A percentile compares a stretch with the other conserved stretches of the same genome.
Conservation (phyloP, 495 filamentous ascomycete genomes). For the Tetracladium setigerum region DNA sequence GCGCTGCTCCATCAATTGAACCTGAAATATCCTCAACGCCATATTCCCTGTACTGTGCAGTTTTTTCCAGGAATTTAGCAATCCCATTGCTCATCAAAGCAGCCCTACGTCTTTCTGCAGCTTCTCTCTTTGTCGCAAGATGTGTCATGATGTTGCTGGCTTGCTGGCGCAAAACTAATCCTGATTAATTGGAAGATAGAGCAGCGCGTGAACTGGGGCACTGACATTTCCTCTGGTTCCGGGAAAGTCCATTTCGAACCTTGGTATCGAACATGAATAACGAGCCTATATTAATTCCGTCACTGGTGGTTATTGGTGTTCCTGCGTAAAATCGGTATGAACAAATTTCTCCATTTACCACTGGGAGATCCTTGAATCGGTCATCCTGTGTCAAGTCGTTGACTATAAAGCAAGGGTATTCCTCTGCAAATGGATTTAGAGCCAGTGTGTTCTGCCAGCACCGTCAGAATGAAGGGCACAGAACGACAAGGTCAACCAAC, state of each 20-base stretch:
- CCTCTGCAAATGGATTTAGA: background rate
- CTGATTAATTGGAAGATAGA: background rate
- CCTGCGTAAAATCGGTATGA: constrained; percentile 52
- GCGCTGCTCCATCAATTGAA: background rate
- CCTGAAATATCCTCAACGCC: background rate
- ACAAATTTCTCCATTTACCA: constrained; percentile 32
- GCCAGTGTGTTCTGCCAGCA: constrained; percentile 5
- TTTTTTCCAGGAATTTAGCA: constrained; percentile 49
- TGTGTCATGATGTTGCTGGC: constrained; percentile 52
- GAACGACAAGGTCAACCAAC: background rate
- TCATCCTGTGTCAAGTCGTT: constrained; percentile 42
- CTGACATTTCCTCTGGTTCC: constrained; percentile 30
- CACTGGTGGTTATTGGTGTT: constrained; percentile 58
- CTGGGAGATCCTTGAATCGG: constrained; percentile 34
- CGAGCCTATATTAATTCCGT: constrained; percentile 62
- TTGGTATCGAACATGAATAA: constrained; percentile 58
- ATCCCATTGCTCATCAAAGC: constrained; percentile 53
- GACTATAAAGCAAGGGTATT: constrained; percentile 16
- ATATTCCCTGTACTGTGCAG: background rate
- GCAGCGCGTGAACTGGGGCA: constrained; percentile 10
- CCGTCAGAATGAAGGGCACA: background rate
- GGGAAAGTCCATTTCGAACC: constrained; percentile 36
- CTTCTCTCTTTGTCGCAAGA: constrained; percentile 49
- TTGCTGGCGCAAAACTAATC: constrained; percentile 10
- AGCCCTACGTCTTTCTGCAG: constrained; percentile 46